Evolutionary conservation across 2,329 filamentous ascomycete genomes (phyloP).

Genomic region (Phaeophleospora eucalypticola): DNA sequence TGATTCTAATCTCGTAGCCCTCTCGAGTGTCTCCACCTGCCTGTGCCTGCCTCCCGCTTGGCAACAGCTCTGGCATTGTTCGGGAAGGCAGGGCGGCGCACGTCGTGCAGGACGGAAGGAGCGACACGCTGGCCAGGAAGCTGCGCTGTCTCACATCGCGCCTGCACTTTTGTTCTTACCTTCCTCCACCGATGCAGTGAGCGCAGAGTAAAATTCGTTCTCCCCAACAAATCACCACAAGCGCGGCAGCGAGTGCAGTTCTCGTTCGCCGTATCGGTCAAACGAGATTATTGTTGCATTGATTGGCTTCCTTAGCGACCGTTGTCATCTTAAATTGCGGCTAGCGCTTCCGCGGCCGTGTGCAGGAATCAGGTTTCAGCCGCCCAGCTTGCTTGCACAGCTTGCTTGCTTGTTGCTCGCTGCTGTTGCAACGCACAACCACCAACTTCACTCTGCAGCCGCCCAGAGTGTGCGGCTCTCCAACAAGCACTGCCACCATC

Average conservation of each 20-base stretch:
- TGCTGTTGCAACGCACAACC: background rate
- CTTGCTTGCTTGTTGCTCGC: background rate
- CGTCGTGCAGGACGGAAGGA: background rate
- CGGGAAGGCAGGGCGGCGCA: background rate
- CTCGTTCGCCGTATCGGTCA: background rate
- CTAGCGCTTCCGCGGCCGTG: background rate
- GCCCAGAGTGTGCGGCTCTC: background rate
- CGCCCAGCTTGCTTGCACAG: background rate
- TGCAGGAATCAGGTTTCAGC: background rate
- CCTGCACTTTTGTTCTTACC: background rate
- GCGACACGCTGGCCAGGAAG: background rate
- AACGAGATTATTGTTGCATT: background rate
- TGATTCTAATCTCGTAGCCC: background rate
- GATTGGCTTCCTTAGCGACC: background rate
- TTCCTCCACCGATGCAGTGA: background rate
- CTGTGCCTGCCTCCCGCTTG: background rate
- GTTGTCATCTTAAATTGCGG: background rate
- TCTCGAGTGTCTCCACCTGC: background rate
- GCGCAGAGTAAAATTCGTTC: no score
- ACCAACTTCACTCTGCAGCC: background rate
- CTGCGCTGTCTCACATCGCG: background rate
- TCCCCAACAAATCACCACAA: no score
- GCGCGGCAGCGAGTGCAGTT: no score
- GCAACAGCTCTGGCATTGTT: background rate
- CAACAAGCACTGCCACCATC: background rate